Conservation (phyloP, 495 filamentous ascomycete species). For the Gamarada debralockiae region DNA sequence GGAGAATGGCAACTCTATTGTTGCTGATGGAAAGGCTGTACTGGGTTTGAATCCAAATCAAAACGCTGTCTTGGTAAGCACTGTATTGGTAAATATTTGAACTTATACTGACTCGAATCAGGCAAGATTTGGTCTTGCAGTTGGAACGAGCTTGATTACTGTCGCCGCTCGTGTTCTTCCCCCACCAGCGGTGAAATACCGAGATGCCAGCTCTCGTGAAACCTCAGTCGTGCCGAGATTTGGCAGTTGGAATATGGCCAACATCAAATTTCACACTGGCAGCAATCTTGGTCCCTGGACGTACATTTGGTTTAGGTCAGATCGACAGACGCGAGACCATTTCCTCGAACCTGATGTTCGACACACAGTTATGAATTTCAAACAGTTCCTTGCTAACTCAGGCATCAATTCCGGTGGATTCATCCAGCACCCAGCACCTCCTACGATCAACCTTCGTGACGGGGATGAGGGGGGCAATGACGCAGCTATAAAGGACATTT, state of each 20-base stretch:
- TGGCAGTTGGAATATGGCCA: conserved; percentile 56
- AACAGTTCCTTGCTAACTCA: conserved; percentile 31
- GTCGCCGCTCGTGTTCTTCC: conserved; percentile 60
- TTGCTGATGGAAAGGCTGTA: conserved; percentile 45
- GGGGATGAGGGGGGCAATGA: conserved; percentile 16
- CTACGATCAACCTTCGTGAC: conserved; percentile 6
- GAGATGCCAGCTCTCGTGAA: conserved; percentile 16
- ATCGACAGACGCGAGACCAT: background rate
- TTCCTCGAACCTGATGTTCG: conserved; percentile 10
- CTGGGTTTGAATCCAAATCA: conserved; percentile 38
- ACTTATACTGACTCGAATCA: conserved; percentile 27
- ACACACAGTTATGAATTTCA: conserved; percentile 27
- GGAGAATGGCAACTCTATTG: conserved; percentile 64
- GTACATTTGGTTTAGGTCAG: conserved; percentile 12
- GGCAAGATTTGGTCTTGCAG: conserved; percentile 51
- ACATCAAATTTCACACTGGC: conserved; percentile 38
- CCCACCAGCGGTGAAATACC: conserved; percentile 52
- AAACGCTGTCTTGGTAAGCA: conserved; percentile 29
- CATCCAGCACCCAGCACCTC: background rate
- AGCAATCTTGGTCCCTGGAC: conserved; percentile 36
- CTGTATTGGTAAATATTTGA: conserved; percentile 4
- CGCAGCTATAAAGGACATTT: conserved; percentile 10
- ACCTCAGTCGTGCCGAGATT: conserved; percentile 18
- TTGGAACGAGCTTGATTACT: conserved; percentile 53
- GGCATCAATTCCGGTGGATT: conserved; percentile 34